These are phyloP conservation scores for Fusarium goolgardi DNA, from an alignment of 2,329 filamentous ascomycete genomes.

Conservation along the genomic window DNA sequence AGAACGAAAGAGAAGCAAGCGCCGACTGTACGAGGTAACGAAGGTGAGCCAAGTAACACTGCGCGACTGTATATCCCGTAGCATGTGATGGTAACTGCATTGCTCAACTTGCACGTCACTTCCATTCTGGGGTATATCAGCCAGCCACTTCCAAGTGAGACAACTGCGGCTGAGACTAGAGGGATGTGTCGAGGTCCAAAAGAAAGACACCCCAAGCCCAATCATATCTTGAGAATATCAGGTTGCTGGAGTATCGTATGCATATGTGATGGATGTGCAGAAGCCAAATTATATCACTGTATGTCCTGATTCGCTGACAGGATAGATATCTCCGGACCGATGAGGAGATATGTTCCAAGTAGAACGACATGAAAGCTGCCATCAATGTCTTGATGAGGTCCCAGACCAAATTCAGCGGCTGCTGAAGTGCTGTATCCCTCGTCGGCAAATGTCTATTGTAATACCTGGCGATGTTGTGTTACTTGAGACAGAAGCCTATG, in stretches of 20 bases:
- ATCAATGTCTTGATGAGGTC: neutral
- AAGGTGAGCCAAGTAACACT: neutral
- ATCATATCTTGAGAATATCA: accelerated
- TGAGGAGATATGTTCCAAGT: too few species aligned
- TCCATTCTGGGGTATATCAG: neutral
- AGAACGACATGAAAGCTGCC: too few species aligned
- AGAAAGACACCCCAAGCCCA: neutral
- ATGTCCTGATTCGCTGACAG: neutral
- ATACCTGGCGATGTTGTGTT: neutral
- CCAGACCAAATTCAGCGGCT: neutral
- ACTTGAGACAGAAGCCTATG: neutral
- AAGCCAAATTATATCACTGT: neutral
- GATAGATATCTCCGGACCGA: too few species aligned
- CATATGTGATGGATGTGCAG: neutral
- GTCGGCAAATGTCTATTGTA: neutral
- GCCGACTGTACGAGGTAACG: neutral
- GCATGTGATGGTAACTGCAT: accelerated
- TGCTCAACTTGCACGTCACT: neutral
- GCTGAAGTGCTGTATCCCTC: neutral
- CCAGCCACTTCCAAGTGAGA: neutral
- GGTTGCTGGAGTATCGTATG: neutral
- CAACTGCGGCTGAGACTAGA: neutral
- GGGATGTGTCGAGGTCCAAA: neutral
- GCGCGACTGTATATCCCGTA: neutral
- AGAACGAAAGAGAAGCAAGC: neutral